Base-by-base conservation (phyloP, 2,329 filamentous ascomycete genomes). In the Onygenales sp. region DNA sequence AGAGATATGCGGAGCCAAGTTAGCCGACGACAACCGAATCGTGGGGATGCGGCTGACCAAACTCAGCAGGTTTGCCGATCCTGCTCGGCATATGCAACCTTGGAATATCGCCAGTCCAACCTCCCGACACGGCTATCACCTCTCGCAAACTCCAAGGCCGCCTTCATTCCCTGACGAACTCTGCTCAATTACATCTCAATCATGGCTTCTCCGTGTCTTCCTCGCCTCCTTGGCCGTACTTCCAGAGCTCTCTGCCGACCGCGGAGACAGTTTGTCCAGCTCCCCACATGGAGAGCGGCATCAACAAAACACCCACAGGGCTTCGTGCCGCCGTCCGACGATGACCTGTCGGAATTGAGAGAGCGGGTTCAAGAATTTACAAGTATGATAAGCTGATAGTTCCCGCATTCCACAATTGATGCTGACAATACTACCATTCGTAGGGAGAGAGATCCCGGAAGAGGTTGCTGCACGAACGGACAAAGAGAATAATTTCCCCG, bases 311-410 rank as follows among this genome's bases (percentile, higher is more conserved):
- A 87, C 64, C 83, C 84, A 3, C 75, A 75, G 52, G 78, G 78
- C 60, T 87, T 87, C 66, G 72, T 72, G 3, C 77, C 83, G 9
- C 90, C 90, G 0, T 78, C 85, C 0, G 74, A 81, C 44, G 78
- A 84, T 54, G 90, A 95, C 53, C 78, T 95, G 7, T 72, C 84
- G 21, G 89, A 95, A 72, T 77, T 95, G 55, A 83, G 90, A 54
- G 88, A 91, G 64, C 78, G 86, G 31, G 89, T 94, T 32, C 87
- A 90, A 63, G 91, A 96, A 54, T 98, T 98, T 64, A 84, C 88
- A 21, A 73, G 80, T 77, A 63, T 45, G 67, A 60, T 4, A 13
- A 7, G 32, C 2, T 13, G 17, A 11, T 32, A 14, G 35, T 39
- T 21, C 14, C 39, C 17, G 33, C 8, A 46, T 33, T 36, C 13